A percentile compares a stretch with the other conserved stretches of the same genome.
phyloP scores from a whole-genome alignment of 176 grass and related monocot genomes.

The Poa pratensis region DNA sequence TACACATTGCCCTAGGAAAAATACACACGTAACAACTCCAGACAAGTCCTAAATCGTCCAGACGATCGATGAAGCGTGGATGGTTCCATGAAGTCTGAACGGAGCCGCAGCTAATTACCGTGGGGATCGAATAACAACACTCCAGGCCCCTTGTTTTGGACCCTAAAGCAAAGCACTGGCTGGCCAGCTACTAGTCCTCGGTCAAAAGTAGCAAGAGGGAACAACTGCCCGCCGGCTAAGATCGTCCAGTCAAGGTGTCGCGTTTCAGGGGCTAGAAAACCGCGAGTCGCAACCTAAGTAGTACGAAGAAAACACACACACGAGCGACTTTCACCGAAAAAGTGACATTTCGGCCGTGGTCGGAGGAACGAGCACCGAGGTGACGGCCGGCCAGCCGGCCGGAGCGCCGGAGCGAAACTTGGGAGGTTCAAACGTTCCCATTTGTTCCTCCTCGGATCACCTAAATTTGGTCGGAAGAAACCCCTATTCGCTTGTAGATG shows the following conservation, averaged over 20 bases:
- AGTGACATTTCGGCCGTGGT: not conserved
- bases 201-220: conserved; percentile 6
- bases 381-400: not conserved
- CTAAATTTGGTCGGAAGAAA: not conserved
- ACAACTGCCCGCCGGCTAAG: not conserved
- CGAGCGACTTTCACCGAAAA: not conserved
- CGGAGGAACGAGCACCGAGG: not conserved
- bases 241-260: not conserved
- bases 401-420: not conserved
- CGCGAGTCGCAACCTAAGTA: not conserved
- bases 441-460: not conserved
- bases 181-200: no score
- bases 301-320: not conserved
- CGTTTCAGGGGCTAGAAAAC: not conserved
- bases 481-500: no score
- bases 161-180: not conserved
- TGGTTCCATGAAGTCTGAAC: not conserved
- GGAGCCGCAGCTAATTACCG: not conserved
- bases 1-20: not conserved
- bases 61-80: not conserved
- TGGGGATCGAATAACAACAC: not conserved
- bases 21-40: not conserved
- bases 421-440: conserved; percentile 30
- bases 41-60: not conserved
- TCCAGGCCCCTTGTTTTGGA: not conserved